phyloP scores from a whole-genome alignment of 2,329 filamentous ascomycete genomes.

The Phaeophleospora eucalypticola region DNA sequence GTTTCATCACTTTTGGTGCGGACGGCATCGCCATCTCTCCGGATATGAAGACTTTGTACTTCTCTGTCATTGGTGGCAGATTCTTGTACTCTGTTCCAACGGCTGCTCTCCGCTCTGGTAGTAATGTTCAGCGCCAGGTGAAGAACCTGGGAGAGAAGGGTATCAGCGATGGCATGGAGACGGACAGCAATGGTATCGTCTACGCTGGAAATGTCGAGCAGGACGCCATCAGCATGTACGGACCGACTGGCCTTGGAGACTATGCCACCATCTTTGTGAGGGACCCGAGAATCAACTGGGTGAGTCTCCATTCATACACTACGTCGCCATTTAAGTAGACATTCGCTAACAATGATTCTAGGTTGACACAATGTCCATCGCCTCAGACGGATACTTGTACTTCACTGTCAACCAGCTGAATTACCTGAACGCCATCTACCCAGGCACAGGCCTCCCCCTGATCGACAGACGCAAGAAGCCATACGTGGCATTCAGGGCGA shows the following conservation, averaged over 20 bases:
- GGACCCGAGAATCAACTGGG: slow-evolving; percentile 46
- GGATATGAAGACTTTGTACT: slow-evolving; percentile 44
- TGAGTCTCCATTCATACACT: slow-evolving; percentile 15
- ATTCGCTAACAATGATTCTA: background rate
- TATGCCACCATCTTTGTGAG: slow-evolving; percentile 41
- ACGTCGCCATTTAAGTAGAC: background rate
- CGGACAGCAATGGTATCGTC: slow-evolving; percentile 44
- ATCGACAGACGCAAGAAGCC: slow-evolving; percentile 17
- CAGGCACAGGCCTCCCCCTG: slow-evolving; percentile 16
- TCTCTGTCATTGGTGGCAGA: slow-evolving; percentile 39
- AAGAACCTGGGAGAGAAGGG: slow-evolving; percentile 44
- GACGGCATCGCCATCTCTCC: slow-evolving; percentile 48
- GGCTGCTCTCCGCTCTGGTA: slow-evolving; percentile 29
- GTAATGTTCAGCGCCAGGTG: slow-evolving; percentile 37
- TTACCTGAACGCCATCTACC: slow-evolving; percentile 18
- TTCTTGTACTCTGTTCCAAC: slow-evolving; percentile 44
- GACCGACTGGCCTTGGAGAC: slow-evolving; percentile 35
- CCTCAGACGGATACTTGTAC: slow-evolving; percentile 45
- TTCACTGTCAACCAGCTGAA: slow-evolving; percentile 35
- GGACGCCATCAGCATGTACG: slow-evolving; percentile 45
- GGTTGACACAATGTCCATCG: slow-evolving; percentile 37
- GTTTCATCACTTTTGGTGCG: slow-evolving; percentile 39
- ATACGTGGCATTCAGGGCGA: slow-evolving; percentile 16
- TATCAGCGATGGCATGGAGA: slow-evolving; percentile 48
- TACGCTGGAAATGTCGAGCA: slow-evolving; percentile 48